Conservation (phyloP, 2,329 filamentous ascomycete species). For the Pseudogymnoascus sp. region DNA sequence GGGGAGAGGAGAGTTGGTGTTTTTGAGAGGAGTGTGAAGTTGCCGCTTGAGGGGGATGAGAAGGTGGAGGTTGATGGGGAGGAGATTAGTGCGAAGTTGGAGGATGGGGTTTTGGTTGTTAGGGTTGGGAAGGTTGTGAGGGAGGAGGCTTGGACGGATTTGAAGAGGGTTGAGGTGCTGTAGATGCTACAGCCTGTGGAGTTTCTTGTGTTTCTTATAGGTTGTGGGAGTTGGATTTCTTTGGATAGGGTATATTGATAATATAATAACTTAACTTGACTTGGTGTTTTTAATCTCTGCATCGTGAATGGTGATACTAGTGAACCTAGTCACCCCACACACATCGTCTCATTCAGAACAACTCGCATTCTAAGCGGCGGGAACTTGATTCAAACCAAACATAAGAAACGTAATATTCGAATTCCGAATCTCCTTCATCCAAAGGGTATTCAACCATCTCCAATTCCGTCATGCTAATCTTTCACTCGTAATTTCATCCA, state of each 20-base stretch:
- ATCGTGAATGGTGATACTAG: not conserved
- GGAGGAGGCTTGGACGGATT: slow-evolving; percentile 56
- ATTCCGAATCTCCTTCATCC: not conserved
- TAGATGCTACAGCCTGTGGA: slow-evolving; percentile 11
- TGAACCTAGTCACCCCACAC: not conserved
- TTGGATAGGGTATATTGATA: not conserved
- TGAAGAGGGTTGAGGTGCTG: slow-evolving; percentile 50
- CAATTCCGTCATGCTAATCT: not conserved
- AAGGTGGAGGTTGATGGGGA: slow-evolving; percentile 57
- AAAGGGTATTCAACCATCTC: not conserved
- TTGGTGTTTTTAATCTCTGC: not conserved
- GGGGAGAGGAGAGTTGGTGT: slow-evolving; percentile 64
- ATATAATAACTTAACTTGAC: not conserved
- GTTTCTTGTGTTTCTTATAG: not conserved
- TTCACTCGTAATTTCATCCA: not conserved
- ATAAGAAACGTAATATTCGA: not conserved
- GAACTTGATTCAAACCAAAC: not conserved
- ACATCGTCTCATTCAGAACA: not conserved
- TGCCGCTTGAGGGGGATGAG: slow-evolving; percentile 43
- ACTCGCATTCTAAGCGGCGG: too few species aligned
- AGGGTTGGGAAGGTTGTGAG: slow-evolving; percentile 57
- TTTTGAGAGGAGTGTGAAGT: slow-evolving; percentile 61
- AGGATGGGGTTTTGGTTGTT: slow-evolving; percentile 69
- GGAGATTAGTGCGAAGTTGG: slow-evolving; percentile 64
- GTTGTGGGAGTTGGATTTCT: not conserved